phyloP scores from a whole-genome alignment of 768 basidiomycete genomes.

The Rhodotorula sphaerocarpa region DNA sequence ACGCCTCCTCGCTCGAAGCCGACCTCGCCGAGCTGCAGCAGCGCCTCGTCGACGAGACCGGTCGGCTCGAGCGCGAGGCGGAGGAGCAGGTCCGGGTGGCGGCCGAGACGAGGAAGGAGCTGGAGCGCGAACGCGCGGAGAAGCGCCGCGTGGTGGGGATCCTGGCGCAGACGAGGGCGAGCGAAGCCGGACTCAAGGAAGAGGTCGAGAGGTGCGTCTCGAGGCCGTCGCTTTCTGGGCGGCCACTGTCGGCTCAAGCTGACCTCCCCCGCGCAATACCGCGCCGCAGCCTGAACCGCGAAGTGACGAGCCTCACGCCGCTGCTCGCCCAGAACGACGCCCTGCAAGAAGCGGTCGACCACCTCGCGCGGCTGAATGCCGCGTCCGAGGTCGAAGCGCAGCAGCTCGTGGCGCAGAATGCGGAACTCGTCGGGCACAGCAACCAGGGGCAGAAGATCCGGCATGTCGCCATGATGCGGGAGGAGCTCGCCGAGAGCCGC shows the following conservation, averaged over 20 bases:
- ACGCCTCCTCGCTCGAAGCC: neutral
- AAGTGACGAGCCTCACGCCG: conserved; percentile 58
- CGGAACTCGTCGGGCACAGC: conserved; percentile 71
- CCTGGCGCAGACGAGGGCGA: conserved; percentile 13
- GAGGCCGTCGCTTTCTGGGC: neutral
- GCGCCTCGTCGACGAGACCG: conserved; percentile 46
- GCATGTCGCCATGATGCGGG: conserved; percentile 74
- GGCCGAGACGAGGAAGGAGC: conserved; percentile 11
- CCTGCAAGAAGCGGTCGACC: conserved; percentile 16
- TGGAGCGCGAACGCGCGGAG: conserved; percentile 14
- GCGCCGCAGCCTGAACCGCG: conserved; percentile 53
- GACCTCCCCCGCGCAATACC: no score
- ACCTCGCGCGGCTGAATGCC: conserved; percentile 51
- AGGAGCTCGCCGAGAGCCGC: conserved; percentile 69
- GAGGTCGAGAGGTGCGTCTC: neutral
- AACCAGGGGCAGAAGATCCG: conserved; percentile 78
- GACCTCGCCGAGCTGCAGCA: conserved; percentile 8
- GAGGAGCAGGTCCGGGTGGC: conserved; percentile 49
- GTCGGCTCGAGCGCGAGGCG: conserved; percentile 52
- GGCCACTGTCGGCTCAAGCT: neutral
- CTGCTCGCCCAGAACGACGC: neutral
- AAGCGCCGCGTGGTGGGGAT: conserved; percentile 24
- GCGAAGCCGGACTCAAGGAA: neutral
- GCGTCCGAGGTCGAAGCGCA: conserved; percentile 72
- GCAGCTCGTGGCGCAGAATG: conserved; percentile 69